phyloP scores from a whole-genome alignment of 345 rosid species.

The Heritiera fomes region DNA sequence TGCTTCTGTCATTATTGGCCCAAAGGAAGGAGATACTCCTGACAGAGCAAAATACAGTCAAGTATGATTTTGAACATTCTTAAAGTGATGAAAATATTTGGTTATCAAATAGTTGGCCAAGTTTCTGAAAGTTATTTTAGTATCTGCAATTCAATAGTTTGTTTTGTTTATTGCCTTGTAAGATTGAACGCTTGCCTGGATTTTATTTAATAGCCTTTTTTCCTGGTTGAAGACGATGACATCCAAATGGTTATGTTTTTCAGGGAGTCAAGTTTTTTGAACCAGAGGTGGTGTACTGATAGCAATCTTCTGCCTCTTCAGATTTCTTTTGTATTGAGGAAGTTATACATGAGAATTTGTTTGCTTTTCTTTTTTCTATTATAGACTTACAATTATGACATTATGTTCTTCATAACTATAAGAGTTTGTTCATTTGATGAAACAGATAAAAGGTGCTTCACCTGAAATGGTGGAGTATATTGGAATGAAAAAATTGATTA shows the following conservation, averaged over 20 bases:
- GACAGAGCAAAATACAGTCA: conserved; percentile 93
- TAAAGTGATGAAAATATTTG: not conserved
- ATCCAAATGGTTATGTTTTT: conserved; percentile 24
- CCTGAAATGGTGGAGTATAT: conserved; percentile 87
- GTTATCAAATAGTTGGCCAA: conserved; percentile 9
- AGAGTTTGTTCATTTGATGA: conserved; percentile 25
- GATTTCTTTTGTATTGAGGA: conserved; percentile 18
- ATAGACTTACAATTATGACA: not conserved
- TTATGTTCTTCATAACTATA: not conserved
- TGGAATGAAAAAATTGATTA: conserved; percentile 87
- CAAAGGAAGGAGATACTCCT: conserved; percentile 98
- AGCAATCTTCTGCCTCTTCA: conserved; percentile 22
- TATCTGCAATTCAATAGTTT: not conserved
- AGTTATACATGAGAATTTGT: conserved; percentile 15
- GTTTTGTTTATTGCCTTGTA: not conserved
- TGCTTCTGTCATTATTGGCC: conserved; percentile 89
- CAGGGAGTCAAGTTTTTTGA: conserved; percentile 98
- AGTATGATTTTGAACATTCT: conserved; percentile 33
- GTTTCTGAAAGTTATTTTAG: not conserved
- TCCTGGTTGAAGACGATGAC: conserved; percentile 21
- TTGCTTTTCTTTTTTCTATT: not conserved
- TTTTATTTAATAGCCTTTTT: not conserved
- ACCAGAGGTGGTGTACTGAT: conserved; percentile 72
- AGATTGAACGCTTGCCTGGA: not conserved
- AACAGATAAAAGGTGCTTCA: conserved; percentile 91